Conservation (phyloP, 1,139 yeast species). For the Diutina siamensis region DNA sequence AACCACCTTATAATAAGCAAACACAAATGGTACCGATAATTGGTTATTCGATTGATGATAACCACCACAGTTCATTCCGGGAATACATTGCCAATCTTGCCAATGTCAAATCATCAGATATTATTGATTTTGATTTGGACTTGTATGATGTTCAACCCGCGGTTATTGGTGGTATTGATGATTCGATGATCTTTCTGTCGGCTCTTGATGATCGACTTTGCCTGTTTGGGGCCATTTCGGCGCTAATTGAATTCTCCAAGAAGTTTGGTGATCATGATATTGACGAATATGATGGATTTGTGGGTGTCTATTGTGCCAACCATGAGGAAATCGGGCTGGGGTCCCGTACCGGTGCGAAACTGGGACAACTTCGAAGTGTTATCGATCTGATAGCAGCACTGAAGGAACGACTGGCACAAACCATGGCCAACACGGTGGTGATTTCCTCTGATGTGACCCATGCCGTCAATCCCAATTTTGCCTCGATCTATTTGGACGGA, state of each 20-base stretch:
- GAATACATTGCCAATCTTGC: slow-evolving; percentile 24
- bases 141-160: slow-evolving; percentile 32
- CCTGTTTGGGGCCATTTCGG: slow-evolving; percentile 29
- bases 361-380: background rate
- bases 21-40: slow-evolving; percentile 33
- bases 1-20: slow-evolving; percentile 25
- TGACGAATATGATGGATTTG: slow-evolving; percentile 20
- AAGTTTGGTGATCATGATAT: slow-evolving; percentile 10
- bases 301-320: slow-evolving; percentile 29
- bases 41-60: slow-evolving; percentile 17
- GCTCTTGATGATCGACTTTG: slow-evolving; percentile 35
- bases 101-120: slow-evolving; percentile 15
- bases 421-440: slow-evolving; percentile 25
- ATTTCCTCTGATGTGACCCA: slow-evolving; percentile 39
- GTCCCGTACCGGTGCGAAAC: background rate
- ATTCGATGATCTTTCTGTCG: slow-evolving; percentile 32
- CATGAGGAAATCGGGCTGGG: slow-evolving; percentile 30
- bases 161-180: slow-evolving; percentile 26
- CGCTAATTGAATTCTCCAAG: slow-evolving; percentile 19
- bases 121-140: slow-evolving; percentile 28
- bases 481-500: slow-evolving; percentile 22
- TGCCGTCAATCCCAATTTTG: slow-evolving; percentile 33
- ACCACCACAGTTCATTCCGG: slow-evolving; percentile 13
- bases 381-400: slow-evolving; percentile 23
- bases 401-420: slow-evolving; percentile 26